Evolutionary conservation across 179 eudicot species (phyloP).

Genomic region (Nepenthes alata): DNA sequence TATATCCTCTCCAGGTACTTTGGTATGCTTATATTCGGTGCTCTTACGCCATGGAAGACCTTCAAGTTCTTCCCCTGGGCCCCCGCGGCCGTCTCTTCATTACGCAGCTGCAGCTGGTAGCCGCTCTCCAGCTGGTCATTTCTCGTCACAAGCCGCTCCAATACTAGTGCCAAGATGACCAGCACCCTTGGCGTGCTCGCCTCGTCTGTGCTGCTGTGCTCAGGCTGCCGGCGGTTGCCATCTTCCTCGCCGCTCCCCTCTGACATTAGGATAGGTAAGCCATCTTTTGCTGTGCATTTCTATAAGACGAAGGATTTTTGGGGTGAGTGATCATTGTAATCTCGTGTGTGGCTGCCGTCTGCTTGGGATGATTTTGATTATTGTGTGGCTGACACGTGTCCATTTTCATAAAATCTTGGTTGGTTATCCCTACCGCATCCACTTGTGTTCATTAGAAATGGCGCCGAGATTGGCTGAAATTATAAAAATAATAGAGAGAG

Average conservation of each 20-base stretch:
- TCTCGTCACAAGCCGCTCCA: conserved; percentile 63
- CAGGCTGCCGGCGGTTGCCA: conserved; percentile 15
- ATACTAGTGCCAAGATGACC: conserved; percentile 36
- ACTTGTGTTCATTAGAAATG: no score
- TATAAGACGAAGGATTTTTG: no score
- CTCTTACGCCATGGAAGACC: conserved; percentile 62
- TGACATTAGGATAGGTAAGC: no score
- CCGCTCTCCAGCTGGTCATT: conserved; percentile 35
- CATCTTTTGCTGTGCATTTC: no score
- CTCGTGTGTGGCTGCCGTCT: no score
- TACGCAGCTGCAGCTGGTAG: neutral
- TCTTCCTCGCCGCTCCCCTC: conserved; percentile 3
- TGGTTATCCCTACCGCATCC: no score
- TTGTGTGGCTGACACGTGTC: no score
- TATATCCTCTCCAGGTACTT: conserved; percentile 86
- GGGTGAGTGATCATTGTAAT: no score
- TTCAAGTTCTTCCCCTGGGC: conserved; percentile 37
- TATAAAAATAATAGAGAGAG: no score
- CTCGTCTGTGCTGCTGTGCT: conserved; percentile 22
- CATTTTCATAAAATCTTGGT: no score
- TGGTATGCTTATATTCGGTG: conserved; percentile 61
- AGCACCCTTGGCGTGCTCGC: conserved; percentile 47
- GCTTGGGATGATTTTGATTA: no score
- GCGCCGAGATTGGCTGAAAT: no score
- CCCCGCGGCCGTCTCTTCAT: neutral